These are phyloP conservation scores for Thermoascus crustaceus DNA, from an alignment of 2,329 filamentous ascomycete genomes.

Conservation along the genomic window DNA sequence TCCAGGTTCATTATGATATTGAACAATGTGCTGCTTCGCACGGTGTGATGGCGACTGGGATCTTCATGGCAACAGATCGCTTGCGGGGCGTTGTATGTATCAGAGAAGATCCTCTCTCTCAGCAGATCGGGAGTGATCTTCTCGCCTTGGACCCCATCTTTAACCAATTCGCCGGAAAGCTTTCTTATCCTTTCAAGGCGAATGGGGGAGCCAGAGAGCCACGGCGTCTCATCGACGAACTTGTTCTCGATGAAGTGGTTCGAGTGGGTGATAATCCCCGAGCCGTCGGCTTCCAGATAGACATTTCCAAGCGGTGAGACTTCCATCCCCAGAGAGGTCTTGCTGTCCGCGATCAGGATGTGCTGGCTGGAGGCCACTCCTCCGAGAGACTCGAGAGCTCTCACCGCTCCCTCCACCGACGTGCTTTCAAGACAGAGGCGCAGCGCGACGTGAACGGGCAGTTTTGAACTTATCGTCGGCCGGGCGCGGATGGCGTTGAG, in stretches of 20 bases:
- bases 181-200: slow-evolving; percentile 20
- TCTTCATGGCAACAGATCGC: slow-evolving; percentile 30
- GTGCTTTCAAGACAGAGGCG: slow-evolving; percentile 47
- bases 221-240: slow-evolving; percentile 25
- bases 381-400: slow-evolving; percentile 34
- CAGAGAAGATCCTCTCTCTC: slow-evolving; percentile 27
- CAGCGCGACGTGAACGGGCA: slow-evolving; percentile 56
- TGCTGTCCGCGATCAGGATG: slow-evolving; percentile 46
- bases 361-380: slow-evolving; percentile 50
- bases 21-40: slow-evolving; percentile 26
- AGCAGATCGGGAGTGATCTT: slow-evolving; percentile 16
- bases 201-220: slow-evolving; percentile 25
- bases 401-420: slow-evolving; percentile 41
- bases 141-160: slow-evolving; percentile 13
- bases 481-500: slow-evolving; percentile 55
- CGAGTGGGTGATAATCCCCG: slow-evolving; percentile 34
- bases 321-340: slow-evolving; percentile 18
- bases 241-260: slow-evolving; percentile 37
- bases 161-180: slow-evolving; percentile 18
- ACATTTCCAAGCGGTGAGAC: slow-evolving; percentile 22
- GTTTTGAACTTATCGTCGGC: slow-evolving; percentile 43
- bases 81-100: slow-evolving; percentile 27
- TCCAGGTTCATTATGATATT: slow-evolving; percentile 31
- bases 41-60: slow-evolving; percentile 16
- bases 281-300: slow-evolving; percentile 27